Evolutionary conservation across 2,329 filamentous ascomycete genomes (phyloP).

Genomic region (Exophiala aquamarina): DNA sequence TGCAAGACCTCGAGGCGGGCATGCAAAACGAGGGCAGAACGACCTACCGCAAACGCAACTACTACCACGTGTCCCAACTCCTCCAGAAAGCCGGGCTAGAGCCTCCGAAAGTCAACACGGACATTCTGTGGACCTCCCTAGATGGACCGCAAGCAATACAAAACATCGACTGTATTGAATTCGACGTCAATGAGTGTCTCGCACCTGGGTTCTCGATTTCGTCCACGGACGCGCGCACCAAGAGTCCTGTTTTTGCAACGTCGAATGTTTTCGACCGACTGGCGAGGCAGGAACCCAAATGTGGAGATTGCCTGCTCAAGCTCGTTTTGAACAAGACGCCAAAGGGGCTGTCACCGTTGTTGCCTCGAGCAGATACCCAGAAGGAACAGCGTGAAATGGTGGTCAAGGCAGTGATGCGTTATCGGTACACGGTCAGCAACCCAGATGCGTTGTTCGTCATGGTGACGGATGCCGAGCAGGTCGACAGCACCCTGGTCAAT

Average conservation of each 20-base stretch:
- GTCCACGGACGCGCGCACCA: slow-evolving; percentile 8
- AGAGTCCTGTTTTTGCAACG: slow-evolving; percentile 18
- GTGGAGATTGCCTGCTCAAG: slow-evolving; percentile 23
- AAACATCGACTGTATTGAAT: slow-evolving; percentile 21
- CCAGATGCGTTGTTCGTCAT: slow-evolving; percentile 22
- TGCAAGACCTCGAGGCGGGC: slow-evolving; percentile 16
- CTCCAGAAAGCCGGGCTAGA: slow-evolving; percentile 20
- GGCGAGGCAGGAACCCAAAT: slow-evolving; percentile 16
- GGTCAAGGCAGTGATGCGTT: slow-evolving; percentile 21
- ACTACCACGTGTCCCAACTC: slow-evolving; percentile 18
- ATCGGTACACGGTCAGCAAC: slow-evolving; percentile 17
- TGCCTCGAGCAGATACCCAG: slow-evolving; percentile 14
- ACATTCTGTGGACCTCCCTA: slow-evolving; percentile 21
- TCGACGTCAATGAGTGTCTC: slow-evolving; percentile 21
- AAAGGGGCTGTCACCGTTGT: slow-evolving; percentile 13
- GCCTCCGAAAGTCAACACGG: slow-evolving; percentile 19
- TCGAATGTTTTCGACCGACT: slow-evolving; percentile 18
- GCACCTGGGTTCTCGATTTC: slow-evolving; percentile 18
- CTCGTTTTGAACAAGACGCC: slow-evolving; percentile 16
- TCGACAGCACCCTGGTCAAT: slow-evolving; percentile 15
- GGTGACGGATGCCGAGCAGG: slow-evolving; percentile 23
- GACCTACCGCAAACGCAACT: slow-evolving; percentile 18
- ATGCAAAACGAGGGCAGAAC: slow-evolving; percentile 17
- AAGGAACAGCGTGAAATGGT: slow-evolving; percentile 16
- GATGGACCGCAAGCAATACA: slow-evolving; percentile 18